These are phyloP conservation scores for Colletotrichum karsti DNA, from an alignment of 2,329 filamentous ascomycete genomes.

Conservation along the genomic window DNA sequence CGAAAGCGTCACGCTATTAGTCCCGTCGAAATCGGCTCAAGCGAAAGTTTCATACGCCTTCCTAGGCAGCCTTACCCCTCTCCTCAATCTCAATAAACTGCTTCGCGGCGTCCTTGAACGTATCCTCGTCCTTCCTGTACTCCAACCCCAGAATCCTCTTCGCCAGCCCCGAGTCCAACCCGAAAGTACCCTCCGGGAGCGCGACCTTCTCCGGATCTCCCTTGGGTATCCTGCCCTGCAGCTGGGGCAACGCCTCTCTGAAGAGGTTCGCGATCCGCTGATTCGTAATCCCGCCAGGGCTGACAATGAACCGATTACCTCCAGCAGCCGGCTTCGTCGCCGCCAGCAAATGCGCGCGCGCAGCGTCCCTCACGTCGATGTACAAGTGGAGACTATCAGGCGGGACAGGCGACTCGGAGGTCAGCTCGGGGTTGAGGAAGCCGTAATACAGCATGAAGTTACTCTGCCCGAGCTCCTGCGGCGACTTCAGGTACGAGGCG, in stretches of 20 bases:
- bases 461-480: constrained; percentile 13
- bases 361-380: constrained; percentile 38
- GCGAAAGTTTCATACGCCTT: not conserved
- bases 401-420: constrained; percentile 18
- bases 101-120: constrained; percentile 31
- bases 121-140: constrained; percentile 31
- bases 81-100: constrained; percentile 33
- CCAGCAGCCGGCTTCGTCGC: constrained; percentile 33
- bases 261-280: constrained; percentile 33
- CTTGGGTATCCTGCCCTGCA: constrained; percentile 30
- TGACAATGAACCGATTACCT: constrained; percentile 34
- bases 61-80: not conserved
- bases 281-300: constrained; percentile 29
- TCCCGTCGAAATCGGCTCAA: not conserved
- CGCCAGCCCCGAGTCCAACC: constrained; percentile 27
- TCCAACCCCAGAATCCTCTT: constrained; percentile 32
- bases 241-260: constrained; percentile 30
- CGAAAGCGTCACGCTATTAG: not conserved
- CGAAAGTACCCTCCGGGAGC: constrained; percentile 31
- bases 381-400: constrained; percentile 33
- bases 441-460: constrained; percentile 14
- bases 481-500: not conserved
- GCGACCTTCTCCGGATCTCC: constrained; percentile 26
- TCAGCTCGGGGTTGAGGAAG: constrained; percentile 2
- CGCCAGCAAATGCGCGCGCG: constrained; percentile 35